phyloP scores from a whole-genome alignment of 1,284 basidiomycete genomes.

The Ceratobasidium sp. region DNA sequence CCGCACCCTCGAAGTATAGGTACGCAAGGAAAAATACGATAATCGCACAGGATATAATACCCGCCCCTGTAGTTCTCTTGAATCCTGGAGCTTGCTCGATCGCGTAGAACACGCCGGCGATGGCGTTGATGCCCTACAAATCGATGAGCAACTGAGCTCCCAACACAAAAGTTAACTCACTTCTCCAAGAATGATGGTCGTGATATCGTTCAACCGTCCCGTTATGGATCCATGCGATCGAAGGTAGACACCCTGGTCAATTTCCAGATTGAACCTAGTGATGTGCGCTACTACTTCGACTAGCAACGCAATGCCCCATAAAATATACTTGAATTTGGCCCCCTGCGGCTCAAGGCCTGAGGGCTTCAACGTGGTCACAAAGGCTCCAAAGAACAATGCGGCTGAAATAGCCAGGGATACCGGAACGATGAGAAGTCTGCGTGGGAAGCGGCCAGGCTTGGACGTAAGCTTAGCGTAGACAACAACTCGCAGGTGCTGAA shows the following conservation, averaged over 20 bases:
- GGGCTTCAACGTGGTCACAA: neutral
- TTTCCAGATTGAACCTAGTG: neutral
- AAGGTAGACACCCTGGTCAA: constrained; percentile 4
- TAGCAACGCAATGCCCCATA: constrained; percentile 16
- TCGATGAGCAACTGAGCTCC: neutral
- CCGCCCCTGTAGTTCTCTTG: neutral
- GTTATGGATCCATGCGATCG: constrained; percentile 8
- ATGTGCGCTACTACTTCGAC: constrained; percentile 28
- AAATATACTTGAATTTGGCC: constrained; percentile 5
- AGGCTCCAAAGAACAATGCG: constrained; percentile 9
- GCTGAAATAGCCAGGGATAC: constrained; percentile 6
- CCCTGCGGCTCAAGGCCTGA: neutral
- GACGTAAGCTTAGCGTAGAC: constrained; percentile 27
- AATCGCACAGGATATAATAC: constrained; percentile 1
- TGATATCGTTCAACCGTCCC: constrained; percentile 13
- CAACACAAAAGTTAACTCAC: neutral
- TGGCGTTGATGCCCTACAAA: constrained; percentile 20
- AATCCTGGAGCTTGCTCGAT: constrained; percentile 17
- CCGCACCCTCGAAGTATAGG: constrained; percentile 23
- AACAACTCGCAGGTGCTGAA: constrained; percentile 28
- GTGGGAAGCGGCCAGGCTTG: neutral
- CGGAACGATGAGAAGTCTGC: constrained; percentile 12
- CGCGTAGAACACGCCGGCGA: constrained; percentile 22
- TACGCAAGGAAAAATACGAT: constrained; percentile 29
- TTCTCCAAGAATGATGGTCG: constrained; percentile 30